These are phyloP conservation scores for Chaetomium fimeti DNA, from an alignment of 495 filamentous ascomycete species.

Conservation along the genomic window DNA sequence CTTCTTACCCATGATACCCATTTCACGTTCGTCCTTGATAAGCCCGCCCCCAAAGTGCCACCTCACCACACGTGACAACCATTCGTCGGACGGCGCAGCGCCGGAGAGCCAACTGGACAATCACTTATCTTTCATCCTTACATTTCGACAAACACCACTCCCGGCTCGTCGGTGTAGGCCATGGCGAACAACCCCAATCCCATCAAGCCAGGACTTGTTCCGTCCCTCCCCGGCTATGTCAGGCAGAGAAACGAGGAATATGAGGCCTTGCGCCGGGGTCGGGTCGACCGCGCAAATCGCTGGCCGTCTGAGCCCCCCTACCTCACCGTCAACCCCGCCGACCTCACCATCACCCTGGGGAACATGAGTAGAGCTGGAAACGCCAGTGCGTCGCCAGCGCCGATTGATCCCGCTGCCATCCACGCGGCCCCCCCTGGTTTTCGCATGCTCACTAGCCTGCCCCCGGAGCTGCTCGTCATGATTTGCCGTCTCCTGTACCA, in stretches of 20 bases:
- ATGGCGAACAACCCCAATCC: not conserved
- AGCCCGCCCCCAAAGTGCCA: not conserved
- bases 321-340: too few species aligned
- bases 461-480: constrained; percentile 20
- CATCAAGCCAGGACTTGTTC: not conserved
- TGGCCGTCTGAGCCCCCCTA: constrained; percentile 9
- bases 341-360: too few species aligned
- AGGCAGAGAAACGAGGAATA: constrained; percentile 13
- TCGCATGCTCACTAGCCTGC: constrained; percentile 22
- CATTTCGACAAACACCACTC: too few species aligned
- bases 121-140: not conserved
- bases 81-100: too few species aligned
- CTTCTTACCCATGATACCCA: constrained; percentile 24
- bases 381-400: too few species aligned
- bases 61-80: too few species aligned
- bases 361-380: too few species aligned
- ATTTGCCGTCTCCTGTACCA: constrained; percentile 21
- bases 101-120: too few species aligned
- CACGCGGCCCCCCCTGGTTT: constrained; percentile 12
- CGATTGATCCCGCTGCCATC: too few species aligned
- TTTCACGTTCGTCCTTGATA: not conserved
- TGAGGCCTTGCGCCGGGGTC: not conserved
- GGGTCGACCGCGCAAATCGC: not conserved
- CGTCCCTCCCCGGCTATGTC: not conserved
- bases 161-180: not conserved